phyloP scores from a whole-genome alignment of 106 monocot genomes.

The Vanilla planifolia region DNA sequence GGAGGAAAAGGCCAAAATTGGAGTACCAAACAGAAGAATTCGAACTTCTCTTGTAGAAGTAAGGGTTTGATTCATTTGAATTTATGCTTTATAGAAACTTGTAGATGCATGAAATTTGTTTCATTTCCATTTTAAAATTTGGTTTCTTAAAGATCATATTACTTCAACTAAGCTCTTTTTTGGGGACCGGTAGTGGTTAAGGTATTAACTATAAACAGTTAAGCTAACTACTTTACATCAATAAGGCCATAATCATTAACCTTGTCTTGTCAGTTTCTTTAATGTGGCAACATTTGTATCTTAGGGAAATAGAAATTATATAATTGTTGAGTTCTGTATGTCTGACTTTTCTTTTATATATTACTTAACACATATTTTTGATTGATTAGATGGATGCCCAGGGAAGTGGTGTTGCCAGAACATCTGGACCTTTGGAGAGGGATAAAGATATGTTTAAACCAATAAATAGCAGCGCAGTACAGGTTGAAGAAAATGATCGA shows the following conservation, averaged over 20 bases:
- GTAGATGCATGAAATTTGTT: background rate
- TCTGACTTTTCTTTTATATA: background rate
- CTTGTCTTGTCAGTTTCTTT: too few species aligned
- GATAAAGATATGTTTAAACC: constrained; percentile 39
- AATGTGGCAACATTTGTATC: too few species aligned
- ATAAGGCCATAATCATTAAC: too few species aligned
- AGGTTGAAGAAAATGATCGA: constrained; percentile 36
- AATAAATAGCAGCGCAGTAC: constrained; percentile 20
- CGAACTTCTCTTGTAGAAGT: constrained; percentile 38
- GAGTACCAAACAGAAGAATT: constrained; percentile 40
- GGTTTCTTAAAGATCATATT: background rate
- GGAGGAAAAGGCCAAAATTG: constrained; percentile 42
- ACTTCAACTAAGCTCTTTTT: background rate
- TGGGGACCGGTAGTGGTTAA: background rate
- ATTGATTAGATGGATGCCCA: constrained; percentile 47
- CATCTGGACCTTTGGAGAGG: constrained; percentile 32
- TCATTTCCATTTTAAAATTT: background rate
- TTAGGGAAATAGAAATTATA: too few species aligned
- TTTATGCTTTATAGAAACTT: background rate
- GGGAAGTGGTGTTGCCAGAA: constrained; percentile 23
- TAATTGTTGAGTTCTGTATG: background rate
- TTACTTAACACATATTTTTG: too few species aligned
- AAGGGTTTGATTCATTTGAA: constrained; percentile 15
- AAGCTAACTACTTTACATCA: too few species aligned
- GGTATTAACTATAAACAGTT: too few species aligned